Base-by-base conservation (phyloP, 257 asterid species). In the Solanum microdontum region DNA sequence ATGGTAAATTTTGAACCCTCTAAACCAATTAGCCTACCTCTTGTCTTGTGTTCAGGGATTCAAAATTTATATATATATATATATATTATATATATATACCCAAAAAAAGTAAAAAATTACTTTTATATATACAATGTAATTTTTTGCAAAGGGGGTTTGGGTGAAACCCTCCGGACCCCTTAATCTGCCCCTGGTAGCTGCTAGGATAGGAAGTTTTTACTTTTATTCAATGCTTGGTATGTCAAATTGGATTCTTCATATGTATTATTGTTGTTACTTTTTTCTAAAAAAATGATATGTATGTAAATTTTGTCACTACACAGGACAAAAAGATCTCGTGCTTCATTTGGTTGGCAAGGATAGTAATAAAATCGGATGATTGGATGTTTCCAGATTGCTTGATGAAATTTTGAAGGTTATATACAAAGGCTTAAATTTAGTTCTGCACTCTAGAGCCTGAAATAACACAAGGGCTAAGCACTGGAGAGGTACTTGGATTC, bases 401-500 rank as follows among this genome's bases (percentile, higher is more conserved):
- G 23, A 60, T 62, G 88, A 64, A 62, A 33, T 86, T 26, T 43
- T 73, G 30, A 79, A 80, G 40, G 58, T 86, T 69, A n/a, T 64
- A 30, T 39, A 34, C 69, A 14, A 28, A 33, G 79, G 77, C 9
- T 30, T 48, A 3, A 30, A 82, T 24, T 80, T 17, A 64, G 17
- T 28, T 84, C 75, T 72, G 74, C 30, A 17, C 36, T 37, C 34
- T 86, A 33, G 40, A 64, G 84, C 30, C 85, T 48, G 24, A 33
- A 33, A 36, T 36, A 74, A 36, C 51, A 48, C 28, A 86, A 88
- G 86, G 88, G 86, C 66, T 87, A 83, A 90, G 88, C 89, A 55
- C 92, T 90, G 92, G 92, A 86, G 87, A 89, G 90, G 72, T 90
- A 89, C 85, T 90, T 93, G 87, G 89, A 90, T 73, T 80, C 90